Base-by-base conservation (phyloP, 1,139 yeast genomes). In the Hyphopichia fennica region DNA sequence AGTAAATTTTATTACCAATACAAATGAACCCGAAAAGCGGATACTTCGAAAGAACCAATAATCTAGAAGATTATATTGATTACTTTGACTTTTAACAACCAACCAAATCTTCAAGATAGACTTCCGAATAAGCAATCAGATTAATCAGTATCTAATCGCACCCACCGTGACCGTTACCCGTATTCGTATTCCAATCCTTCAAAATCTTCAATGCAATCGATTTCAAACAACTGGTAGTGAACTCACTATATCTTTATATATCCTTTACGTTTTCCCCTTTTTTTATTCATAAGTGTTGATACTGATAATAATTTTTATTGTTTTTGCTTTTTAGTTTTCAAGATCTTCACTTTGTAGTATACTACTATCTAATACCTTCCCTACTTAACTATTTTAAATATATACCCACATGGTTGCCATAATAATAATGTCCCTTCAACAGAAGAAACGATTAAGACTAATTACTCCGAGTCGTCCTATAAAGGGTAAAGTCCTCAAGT, bases 401-500 rank as follows among this genome's bases (percentile, higher is more conserved):
- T 22, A 7, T 22, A 22, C 28, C 34, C 14, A n/a, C 20, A 40
- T 37, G 39, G 41, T 27, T 23, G 29, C 35, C 14, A 45, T 44
- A 37, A 57, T 56, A 60, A 54, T 54, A 31, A 56, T 56, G 52
- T 51, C 57, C 28, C 40, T 52, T 43, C 55, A 56, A 23, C 52
- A 56, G 35, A 53, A 52, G 45, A 57, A 54, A 41, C 54, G 62
- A 35, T 46, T 59, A 37, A 53, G 51, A 40, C 48, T 60, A 37
- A 57, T 58, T 14, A 52, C 53, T 38, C 65, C 64, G 18, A 35
- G 43, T 20, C 42, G 41, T 11, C 36, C 37, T 11, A 37, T 43
- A 22, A 45, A 42, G 18, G 57, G 59, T 17, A 63, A 58, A 44
- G 53, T 64, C n/a, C 65, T 82, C 45, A 80, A 81, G 50, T 77